Base-by-base conservation (phyloP, 2,329 filamentous ascomycete species). In the Harringtonia aguacate region DNA sequence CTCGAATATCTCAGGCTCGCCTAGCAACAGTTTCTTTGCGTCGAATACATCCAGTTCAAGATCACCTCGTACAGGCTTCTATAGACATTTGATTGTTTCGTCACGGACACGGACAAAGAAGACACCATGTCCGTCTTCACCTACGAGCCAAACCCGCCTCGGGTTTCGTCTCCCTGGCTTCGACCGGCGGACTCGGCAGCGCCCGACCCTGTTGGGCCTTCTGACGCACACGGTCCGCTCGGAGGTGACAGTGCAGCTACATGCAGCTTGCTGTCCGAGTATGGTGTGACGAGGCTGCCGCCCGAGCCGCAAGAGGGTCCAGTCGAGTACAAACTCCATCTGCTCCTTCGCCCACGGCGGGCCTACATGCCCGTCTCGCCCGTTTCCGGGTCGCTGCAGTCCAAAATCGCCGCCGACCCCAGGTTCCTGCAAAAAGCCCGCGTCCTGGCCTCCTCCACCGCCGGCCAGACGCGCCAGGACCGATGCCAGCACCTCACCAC, bases 311-410 rank as follows among this genome's bases (percentile, higher is more conserved):
- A 97, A 58, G 83, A 94, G 50, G 92, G 92, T 0, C 88, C 92
- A 17, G 94, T 86, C 1, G 92, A 98, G 64, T 98, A 98, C 66
- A 98, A 98, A 62, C 67, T 98, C 36, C 92, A 97, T 63, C 69
- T 98, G 7, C 72, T 97, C 8, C 67, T 95, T 41, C 79, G 88
- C 30, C 81, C 84, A 15, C 75, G 90, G 46, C 76, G 87, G 48
- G 77, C 75, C 8, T 94, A 89, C 60, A 73, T 71, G 30, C 75
- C 72, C 28, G 81, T 81, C 59, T 89, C 79, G n/a, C 18, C 24
- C 52, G 52, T 58, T 22, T 49, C 55, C 2, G 60, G 59, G 17
- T 60, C 59, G 17, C 58, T 56, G 27, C 56, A 56, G 46, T 52
- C 56, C 14, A 58, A 54, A 28, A 53, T 53, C 9, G 44, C 53